Evolutionary conservation across 306 rosid genomes (phyloP), one percentile per base, ranked within the genome.

Genomic region (Vigna radiata): DNA sequence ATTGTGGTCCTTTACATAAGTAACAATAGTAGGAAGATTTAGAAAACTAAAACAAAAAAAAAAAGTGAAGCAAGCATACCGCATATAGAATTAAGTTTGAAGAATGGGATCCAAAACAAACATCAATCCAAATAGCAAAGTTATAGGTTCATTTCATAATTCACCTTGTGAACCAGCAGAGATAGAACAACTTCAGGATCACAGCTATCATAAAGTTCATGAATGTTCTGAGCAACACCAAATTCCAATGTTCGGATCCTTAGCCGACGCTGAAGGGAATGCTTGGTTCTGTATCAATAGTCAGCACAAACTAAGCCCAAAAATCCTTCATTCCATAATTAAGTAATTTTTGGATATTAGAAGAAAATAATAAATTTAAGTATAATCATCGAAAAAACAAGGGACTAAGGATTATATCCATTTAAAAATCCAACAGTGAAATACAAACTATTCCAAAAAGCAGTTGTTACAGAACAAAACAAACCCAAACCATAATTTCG

Each of bases 151-250:
- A 79, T 54, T 68, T 15, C 66, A 79, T 55, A 77, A 31, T 48
- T 81, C 81, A 94, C 97, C 96, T 94, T 94, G 90, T 94, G 97
- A 85, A 88, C 92, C 25, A 94, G 97, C 73, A 94, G 71, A 14
- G 97, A 94, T 23, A 92, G 83, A 73, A 94, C 88, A 69, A 87
- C 98, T 87, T 94, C 97, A 37, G 93, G 89, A 82, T 85, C 98
- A 88, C 92, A 94, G 83, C 91, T 86, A 77, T 94, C 98, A 55
- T 90, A 94, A 70, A 94, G 89, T 82, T 92, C 96, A 48, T 82
- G 69, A 66, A 88, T 69, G 84, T 92, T 85, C 83, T 92, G 89
- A 75, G 98, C 96, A 76, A 88, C 83, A 16, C 88, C 87, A 86
- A 81, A 94, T 85, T 92, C 97, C 76, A 90, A 48, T 13, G 98